Base-by-base conservation (phyloP, 2,329 filamentous ascomycete species). In the Ceratocystiopsis sp. region DNA sequence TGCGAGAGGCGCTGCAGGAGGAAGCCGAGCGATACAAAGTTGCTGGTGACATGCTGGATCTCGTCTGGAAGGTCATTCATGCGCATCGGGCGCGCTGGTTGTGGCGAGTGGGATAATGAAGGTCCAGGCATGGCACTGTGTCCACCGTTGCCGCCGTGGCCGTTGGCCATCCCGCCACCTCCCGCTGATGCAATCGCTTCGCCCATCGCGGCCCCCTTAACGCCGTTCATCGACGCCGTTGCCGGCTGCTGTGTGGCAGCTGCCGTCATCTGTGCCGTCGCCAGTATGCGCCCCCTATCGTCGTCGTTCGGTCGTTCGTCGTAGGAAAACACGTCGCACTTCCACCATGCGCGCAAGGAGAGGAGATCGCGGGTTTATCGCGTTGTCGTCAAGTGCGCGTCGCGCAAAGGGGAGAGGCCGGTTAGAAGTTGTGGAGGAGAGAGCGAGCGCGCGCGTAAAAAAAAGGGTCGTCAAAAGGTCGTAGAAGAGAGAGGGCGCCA, bases 1-100 rank as follows among this genome's bases (percentile, higher is more conserved):
- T 95, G 86, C 33, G 84, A 80, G 35, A 91, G 71, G 51, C 91
- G 78, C 49, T 76, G 73, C 42, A 96, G 69, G 38, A 98, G 64
- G 14, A 71, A 71, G 5, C 78, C 77, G 17, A 96, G 68, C 4
- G 84, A 78, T 44, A 89, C 70, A 57, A 86, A 93, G 33, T 76
- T 79, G 45, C 78, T 66, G 0, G 79, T 79, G 46, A 93, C 80
- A 55, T 93, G 84, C 35, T 64, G 60, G 35, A 80, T 74, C 54
- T 76, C 72, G 45, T 73, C 68, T 12, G 75, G 74, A 2, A 77
- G 59, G 47, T 76, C 66, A 53, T 75, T 72, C 63, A 75, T 69
- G 46, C 46, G 45, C 40, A 21, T 18, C 32, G 42, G n/a, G 10
- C 13, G 39, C 16, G 42, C 12, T 29, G 46, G 40, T 34, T 34